Conservation (phyloP, 140 eudicot genomes). For the Stevia rebaudiana region DNA sequence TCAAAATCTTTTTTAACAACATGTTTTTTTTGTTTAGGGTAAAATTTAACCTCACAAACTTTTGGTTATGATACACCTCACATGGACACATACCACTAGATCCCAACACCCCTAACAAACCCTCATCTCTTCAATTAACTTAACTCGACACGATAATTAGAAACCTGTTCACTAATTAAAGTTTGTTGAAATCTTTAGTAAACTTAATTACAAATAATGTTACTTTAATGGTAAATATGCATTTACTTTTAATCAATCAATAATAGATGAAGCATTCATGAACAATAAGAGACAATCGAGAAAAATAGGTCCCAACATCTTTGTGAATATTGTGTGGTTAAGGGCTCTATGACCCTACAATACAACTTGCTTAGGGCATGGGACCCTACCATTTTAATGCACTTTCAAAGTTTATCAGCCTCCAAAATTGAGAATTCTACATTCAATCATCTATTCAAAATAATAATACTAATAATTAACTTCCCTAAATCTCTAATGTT, state of each 20-base stretch:
- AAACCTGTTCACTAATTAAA: background rate
- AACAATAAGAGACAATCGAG: constrained; percentile 4
- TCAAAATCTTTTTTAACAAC: too few relatives aligned
- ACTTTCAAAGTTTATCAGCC: constrained; percentile 23
- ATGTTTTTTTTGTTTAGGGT: too few relatives aligned
- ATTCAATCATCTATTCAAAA: too few relatives aligned
- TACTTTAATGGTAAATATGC: background rate
- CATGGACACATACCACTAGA: too few relatives aligned
- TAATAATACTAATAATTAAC: background rate
- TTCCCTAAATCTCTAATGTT: too few relatives aligned
- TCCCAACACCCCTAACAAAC: background rate
- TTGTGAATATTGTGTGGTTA: constrained; percentile 8
- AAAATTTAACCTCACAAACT: too few relatives aligned
- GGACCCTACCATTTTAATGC: constrained; percentile 24
- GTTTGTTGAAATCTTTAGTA: background rate
- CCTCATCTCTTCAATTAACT: background rate
- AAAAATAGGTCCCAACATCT: constrained; percentile 8
- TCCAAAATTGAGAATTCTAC: constrained; percentile 21
- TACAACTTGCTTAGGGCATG: constrained; percentile 29
- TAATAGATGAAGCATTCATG: constrained; percentile 1
- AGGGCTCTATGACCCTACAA: constrained; percentile 21
- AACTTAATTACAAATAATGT: background rate
- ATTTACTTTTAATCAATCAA: background rate
- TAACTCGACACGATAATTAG: background rate
- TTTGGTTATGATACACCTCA: background rate